phyloP scores from a whole-genome alignment of 1,139 yeast species.

The Candida anutae region DNA sequence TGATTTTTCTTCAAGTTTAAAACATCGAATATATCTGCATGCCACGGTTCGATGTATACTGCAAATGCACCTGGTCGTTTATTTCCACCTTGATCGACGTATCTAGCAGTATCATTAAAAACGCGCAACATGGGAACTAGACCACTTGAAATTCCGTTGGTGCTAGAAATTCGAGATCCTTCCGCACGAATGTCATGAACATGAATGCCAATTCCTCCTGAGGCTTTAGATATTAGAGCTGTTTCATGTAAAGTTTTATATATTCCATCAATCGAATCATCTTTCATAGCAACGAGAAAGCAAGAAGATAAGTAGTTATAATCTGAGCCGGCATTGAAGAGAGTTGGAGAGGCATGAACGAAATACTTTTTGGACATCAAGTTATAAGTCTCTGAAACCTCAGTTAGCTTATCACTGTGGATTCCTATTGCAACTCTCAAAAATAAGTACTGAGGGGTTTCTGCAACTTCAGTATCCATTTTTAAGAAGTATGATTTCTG shows the following conservation, averaged over 20 bases:
- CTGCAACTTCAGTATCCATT: conserved; percentile 27
- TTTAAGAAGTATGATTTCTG: conserved; percentile 40
- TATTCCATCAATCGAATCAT: conserved; percentile 53
- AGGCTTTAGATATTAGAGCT: conserved; percentile 50
- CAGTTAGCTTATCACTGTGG: conserved; percentile 31
- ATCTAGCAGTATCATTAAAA: conserved; percentile 52
- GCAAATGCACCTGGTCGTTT: conserved; percentile 60
- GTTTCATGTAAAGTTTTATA: conserved; percentile 46
- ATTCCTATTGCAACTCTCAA: conserved; percentile 49
- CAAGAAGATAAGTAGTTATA: conserved; percentile 45
- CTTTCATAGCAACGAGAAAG: conserved; percentile 49
- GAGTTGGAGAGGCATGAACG: conserved; percentile 51
- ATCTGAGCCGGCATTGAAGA: conserved; percentile 48
- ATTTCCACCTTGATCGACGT: conserved; percentile 58
- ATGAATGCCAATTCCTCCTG: conserved; percentile 56
- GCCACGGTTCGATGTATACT: conserved; percentile 58
- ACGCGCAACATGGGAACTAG: conserved; percentile 53
- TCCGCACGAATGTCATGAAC: conserved; percentile 45
- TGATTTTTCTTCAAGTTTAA: conserved; percentile 47
- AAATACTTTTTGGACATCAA: conserved; percentile 45
- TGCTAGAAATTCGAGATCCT: conserved; percentile 45
- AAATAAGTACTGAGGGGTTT: conserved; percentile 44
- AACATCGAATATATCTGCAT: conserved; percentile 46
- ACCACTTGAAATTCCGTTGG: conserved; percentile 51
- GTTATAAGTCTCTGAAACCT: conserved; percentile 41